Percentiles rank a stretch among this genome's conserved stretches.
phyloP scores from a whole-genome alignment of 2,329 filamentous ascomycete genomes.

The Zasmidium citrigriseum region DNA sequence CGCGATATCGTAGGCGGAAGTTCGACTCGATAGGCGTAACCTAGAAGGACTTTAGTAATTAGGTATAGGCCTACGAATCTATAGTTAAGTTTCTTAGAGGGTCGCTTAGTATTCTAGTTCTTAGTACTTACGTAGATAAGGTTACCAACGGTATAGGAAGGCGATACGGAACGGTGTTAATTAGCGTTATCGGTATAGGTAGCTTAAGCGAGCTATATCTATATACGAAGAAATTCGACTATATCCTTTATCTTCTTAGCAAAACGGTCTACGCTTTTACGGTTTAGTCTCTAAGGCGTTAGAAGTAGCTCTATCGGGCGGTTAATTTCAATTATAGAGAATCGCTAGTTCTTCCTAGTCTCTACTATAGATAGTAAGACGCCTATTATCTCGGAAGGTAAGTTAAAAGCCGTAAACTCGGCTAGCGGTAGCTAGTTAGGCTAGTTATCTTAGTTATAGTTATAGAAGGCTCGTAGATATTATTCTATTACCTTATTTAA shows the following conservation, averaged over 20 bases:
- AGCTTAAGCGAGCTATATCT: background rate
- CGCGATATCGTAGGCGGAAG: background rate
- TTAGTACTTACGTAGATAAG: background rate
- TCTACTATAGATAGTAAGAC: background rate
- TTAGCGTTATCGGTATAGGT: background rate
- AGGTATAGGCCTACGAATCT: background rate
- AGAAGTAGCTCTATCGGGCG: background rate
- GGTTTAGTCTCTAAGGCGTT: too few relatives aligned
- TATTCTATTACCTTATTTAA: slow-evolving; percentile 1
- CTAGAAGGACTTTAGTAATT: background rate
- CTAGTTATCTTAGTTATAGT: background rate
- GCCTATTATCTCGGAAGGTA: background rate
- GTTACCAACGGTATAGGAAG: background rate
- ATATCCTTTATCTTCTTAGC: background rate
- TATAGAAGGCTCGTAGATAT: background rate
- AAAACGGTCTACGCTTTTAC: too few relatives aligned
- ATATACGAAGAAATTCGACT: background rate
- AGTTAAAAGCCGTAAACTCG: background rate
- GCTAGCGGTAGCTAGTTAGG: background rate
- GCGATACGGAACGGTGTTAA: background rate
- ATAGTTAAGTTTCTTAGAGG: background rate
- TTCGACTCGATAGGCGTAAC: background rate
- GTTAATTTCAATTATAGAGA: too few relatives aligned
- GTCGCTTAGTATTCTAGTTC: background rate
- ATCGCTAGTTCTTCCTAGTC: too few relatives aligned